Evolutionary conservation across 2,329 filamentous ascomycete genomes (phyloP).

Genomic region (Trichoderma koningii): DNA sequence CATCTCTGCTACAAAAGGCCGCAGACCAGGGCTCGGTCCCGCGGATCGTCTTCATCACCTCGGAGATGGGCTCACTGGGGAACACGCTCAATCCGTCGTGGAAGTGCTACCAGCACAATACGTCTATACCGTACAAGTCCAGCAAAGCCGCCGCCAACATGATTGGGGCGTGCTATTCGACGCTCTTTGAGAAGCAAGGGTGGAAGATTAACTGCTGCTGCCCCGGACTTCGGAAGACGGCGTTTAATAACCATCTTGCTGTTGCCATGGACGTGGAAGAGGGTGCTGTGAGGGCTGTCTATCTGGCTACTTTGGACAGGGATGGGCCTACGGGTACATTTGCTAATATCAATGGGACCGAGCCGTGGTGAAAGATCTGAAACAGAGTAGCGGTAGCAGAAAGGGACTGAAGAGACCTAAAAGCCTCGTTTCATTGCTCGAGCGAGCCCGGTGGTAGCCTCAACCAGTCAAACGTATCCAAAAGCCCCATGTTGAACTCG

Average conservation of each 20-base stretch:
- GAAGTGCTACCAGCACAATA: conserved; percentile 11
- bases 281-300: conserved; percentile 17
- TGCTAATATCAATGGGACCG: conserved; percentile 16
- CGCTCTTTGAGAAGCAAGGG: not conserved
- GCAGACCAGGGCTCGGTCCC: conserved; percentile 18
- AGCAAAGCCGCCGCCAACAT: conserved; percentile 22
- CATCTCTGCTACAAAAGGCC: conserved; percentile 6
- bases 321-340: conserved; percentile 19
- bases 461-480: conserved; percentile 54
- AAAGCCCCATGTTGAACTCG: conserved; percentile 50
- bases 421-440: not conserved
- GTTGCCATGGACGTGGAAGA: conserved; percentile 21
- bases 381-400: too few species aligned
- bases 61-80: conserved; percentile 14
- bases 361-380: not conserved
- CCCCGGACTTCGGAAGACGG: conserved; percentile 16
- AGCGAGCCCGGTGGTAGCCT: conserved; percentile 26
- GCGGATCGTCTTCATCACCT: conserved; percentile 17
- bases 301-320: conserved; percentile 2
- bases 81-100: conserved; percentile 19
- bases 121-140: conserved; percentile 14
- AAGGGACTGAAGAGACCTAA: too few species aligned
- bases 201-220: conserved; percentile 22
- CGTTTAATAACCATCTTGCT: conserved; percentile 1
- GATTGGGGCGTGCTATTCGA: conserved; percentile 20